Conservation (phyloP, 495 filamentous ascomycete species). For the Annulohypoxylon moriforme region DNA sequence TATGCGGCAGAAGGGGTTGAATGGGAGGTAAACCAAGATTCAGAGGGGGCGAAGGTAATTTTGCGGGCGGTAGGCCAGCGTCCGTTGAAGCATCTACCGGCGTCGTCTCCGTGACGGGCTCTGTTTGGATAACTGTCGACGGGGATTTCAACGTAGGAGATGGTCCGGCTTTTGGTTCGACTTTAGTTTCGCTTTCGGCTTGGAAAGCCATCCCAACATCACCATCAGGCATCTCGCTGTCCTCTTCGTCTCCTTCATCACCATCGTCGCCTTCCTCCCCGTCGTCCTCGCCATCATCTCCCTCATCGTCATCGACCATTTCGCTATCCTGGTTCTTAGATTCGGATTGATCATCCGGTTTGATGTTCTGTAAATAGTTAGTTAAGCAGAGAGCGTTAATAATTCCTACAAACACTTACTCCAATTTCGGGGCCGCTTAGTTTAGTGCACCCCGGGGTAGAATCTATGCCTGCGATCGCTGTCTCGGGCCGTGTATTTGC, state of each 20-base stretch:
- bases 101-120: slow-evolving; percentile 32
- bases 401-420: slow-evolving; percentile 29
- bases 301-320: slow-evolving; percentile 64
- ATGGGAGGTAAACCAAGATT: slow-evolving; percentile 9
- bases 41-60: slow-evolving; percentile 26
- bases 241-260: slow-evolving; percentile 52
- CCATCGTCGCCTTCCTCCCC: slow-evolving; percentile 51
- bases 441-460: slow-evolving; percentile 42
- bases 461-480: slow-evolving; percentile 49
- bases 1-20: slow-evolving; percentile 38
- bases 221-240: slow-evolving; percentile 46
- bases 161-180: slow-evolving; percentile 35
- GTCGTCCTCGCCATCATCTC: slow-evolving; percentile 55
- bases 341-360: slow-evolving; percentile 55
- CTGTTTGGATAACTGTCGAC: slow-evolving; percentile 8
- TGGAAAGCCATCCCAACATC: slow-evolving; percentile 36
- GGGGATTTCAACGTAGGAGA: slow-evolving; percentile 40
- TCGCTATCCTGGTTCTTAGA: slow-evolving; percentile 55
- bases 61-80: slow-evolving; percentile 33
- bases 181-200: slow-evolving; percentile 43
- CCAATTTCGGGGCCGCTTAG: slow-evolving; percentile 23
- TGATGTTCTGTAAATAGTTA: slow-evolving; percentile 56
- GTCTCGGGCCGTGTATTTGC: slow-evolving; percentile 48
- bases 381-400: slow-evolving; percentile 54
- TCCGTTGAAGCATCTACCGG: slow-evolving; percentile 31